phyloP scores from a whole-genome alignment of 768 basidiomycete genomes.

The Dioszegia hungarica region DNA sequence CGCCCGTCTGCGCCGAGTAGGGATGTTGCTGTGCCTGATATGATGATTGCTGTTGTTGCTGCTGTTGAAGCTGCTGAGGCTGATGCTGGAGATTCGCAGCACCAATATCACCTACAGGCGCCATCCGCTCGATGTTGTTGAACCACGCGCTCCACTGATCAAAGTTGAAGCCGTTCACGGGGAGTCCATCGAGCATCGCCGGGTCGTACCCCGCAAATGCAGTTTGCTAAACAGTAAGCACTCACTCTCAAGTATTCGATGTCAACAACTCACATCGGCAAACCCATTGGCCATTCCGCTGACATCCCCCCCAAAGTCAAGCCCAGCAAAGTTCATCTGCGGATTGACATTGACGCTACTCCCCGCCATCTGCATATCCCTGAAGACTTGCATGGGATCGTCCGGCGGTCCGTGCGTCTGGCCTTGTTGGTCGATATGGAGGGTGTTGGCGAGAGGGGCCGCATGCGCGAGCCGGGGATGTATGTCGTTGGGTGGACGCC shows the following conservation, averaged over 20 bases:
- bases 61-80: not conserved
- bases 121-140: slow-evolving; percentile 11
- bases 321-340: slow-evolving; percentile 17
- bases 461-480: too few relatives aligned
- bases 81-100: not conserved
- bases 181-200: slow-evolving; percentile 36
- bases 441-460: too few relatives aligned
- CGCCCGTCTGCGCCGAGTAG: too few relatives aligned
- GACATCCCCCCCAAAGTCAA: not conserved
- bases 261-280: too few relatives aligned
- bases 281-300: not conserved
- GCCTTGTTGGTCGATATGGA: not conserved
- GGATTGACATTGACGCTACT: slow-evolving; percentile 46
- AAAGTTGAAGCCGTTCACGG: slow-evolving; percentile 38
- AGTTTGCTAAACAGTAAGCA: not conserved
- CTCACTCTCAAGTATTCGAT: too few relatives aligned
- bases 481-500: too few relatives aligned
- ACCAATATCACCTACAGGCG: not conserved
- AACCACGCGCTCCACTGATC: slow-evolving; percentile 31
- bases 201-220: slow-evolving; percentile 17
- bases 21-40: too few relatives aligned
- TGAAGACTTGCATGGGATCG: slow-evolving; percentile 2
- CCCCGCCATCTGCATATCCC: slow-evolving; percentile 9
- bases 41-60: too few relatives aligned
- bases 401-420: not conserved